phyloP scores from a whole-genome alignment of 192 early-diverging fungal species.

The Backusella parvicylindrica region DNA sequence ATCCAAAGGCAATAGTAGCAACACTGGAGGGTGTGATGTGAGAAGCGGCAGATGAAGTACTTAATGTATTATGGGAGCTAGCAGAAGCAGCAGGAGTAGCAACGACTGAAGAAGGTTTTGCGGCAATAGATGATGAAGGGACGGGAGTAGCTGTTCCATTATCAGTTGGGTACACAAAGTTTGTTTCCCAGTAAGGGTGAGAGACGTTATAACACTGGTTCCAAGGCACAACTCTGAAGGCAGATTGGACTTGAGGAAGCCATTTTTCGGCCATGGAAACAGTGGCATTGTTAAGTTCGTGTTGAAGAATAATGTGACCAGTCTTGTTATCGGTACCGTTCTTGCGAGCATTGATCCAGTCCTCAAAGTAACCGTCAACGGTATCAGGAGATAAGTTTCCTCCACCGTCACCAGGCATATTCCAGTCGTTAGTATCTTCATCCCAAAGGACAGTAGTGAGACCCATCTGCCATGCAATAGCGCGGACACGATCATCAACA shows the following conservation, averaged over 20 bases:
- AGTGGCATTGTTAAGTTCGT: conserved; percentile 41
- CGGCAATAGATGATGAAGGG: not conserved
- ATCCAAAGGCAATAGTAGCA: not conserved
- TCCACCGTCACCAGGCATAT: conserved; percentile 33
- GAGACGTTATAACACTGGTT: conserved; percentile 32
- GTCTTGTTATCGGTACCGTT: conserved; percentile 22
- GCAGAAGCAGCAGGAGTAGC: not conserved
- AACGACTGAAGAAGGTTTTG: not conserved
- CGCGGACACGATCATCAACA: conserved; percentile 51
- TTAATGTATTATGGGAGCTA: not conserved
- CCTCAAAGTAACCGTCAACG: conserved; percentile 26
- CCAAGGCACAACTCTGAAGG: conserved; percentile 36
- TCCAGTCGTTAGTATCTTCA: conserved; percentile 44
- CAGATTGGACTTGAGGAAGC: conserved; percentile 35
- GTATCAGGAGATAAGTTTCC: conserved; percentile 29
- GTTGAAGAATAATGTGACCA: conserved; percentile 40
- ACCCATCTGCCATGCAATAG: conserved; percentile 38
- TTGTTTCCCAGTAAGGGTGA: conserved; percentile 37
- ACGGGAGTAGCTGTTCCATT: not conserved
- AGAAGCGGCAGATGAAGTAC: not conserved
- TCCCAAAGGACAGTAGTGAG: conserved; percentile 33
- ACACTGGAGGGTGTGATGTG: not conserved
- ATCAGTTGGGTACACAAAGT: conserved; percentile 29
- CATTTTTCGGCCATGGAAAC: conserved; percentile 40
- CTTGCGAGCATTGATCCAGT: conserved; percentile 23